These are phyloP conservation scores for Aspergillus hiratsukae DNA, from an alignment of 2,329 filamentous ascomycete genomes.

Conservation along the genomic window DNA sequence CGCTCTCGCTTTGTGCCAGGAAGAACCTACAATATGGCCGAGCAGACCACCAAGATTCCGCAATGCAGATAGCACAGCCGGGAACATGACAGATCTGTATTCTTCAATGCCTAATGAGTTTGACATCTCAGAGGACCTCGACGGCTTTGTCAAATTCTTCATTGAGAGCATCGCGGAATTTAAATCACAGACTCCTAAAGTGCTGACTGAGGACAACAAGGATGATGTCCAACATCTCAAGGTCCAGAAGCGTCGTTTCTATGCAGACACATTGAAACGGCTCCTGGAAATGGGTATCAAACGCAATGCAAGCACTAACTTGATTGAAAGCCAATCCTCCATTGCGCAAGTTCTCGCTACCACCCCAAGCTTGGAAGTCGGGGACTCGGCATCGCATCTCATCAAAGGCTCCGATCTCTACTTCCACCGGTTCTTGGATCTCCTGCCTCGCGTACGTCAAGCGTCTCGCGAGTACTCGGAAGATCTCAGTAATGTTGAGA, in stretches of 20 bases:
- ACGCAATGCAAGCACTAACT: slow-evolving; percentile 70
- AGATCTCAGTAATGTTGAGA: slow-evolving; percentile 77
- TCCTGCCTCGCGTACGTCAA: slow-evolving; percentile 64
- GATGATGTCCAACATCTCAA: slow-evolving; percentile 82
- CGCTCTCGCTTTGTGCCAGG: slow-evolving; percentile 30
- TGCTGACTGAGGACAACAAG: slow-evolving; percentile 84
- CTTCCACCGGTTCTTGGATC: slow-evolving; percentile 73
- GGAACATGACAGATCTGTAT: slow-evolving; percentile 67
- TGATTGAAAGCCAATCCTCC: slow-evolving; percentile 68
- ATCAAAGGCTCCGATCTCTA: slow-evolving; percentile 59
- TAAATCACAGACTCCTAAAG: slow-evolving; percentile 74
- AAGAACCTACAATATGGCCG: slow-evolving; percentile 29
- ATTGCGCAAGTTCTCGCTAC: slow-evolving; percentile 65
- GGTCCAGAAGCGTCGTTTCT: slow-evolving; percentile 80
- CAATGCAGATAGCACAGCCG: slow-evolving; percentile 64
- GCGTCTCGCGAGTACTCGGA: slow-evolving; percentile 70
- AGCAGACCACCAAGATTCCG: slow-evolving; percentile 61
- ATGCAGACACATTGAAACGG: slow-evolving; percentile 79
- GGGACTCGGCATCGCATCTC: slow-evolving; percentile 13
- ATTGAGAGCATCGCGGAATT: slow-evolving; percentile 66
- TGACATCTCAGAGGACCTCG: slow-evolving; percentile 57
- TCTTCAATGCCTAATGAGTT: slow-evolving; percentile 49
- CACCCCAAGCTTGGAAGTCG: slow-evolving; percentile 38
- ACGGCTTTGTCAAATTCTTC: slow-evolving; percentile 65
- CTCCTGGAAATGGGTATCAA: slow-evolving; percentile 86